phyloP scores from a whole-genome alignment of 1,139 yeast genomes.

The Scheffersomyces titani region DNA sequence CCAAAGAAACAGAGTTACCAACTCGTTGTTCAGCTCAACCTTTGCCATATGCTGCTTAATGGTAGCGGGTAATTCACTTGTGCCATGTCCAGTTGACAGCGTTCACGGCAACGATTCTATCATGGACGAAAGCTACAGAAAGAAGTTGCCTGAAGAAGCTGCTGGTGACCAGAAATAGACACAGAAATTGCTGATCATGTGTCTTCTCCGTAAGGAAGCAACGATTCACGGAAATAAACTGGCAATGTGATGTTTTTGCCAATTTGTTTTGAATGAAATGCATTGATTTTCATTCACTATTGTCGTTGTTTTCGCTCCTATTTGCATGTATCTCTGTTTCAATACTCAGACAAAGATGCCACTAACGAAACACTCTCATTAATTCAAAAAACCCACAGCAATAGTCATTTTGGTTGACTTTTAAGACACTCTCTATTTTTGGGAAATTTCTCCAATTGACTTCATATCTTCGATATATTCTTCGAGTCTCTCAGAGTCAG shows the following conservation, averaged over 20 bases:
- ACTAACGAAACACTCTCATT: not conserved
- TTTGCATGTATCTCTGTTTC: not conserved
- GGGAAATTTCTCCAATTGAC: not conserved
- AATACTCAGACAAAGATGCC: not conserved
- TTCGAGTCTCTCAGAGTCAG: not conserved
- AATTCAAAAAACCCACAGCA: not conserved
- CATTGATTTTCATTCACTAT: too few species aligned
- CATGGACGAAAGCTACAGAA: constrained; percentile 27
- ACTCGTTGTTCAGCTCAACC: constrained; percentile 73
- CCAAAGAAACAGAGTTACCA: constrained; percentile 56
- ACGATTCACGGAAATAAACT: not conserved
- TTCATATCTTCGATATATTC: not conserved
- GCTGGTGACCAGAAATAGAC: not conserved
- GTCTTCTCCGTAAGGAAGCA: not conserved
- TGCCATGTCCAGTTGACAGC: constrained; percentile 75
- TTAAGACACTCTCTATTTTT: not conserved
- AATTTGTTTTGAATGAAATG: not conserved
- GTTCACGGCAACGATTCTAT: constrained; percentile 46
- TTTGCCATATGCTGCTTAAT: constrained; percentile 69
- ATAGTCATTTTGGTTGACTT: not conserved
- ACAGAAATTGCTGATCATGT: not conserved
- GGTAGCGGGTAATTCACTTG: constrained; percentile 66
- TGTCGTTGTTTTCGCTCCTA: not conserved
- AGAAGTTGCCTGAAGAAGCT: constrained; percentile 2
- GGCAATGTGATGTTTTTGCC: not conserved